A percentile compares a stretch with the other conserved stretches of the same genome.
phyloP scores from a whole-genome alignment of 140 eudicot genomes.

The Erigeron philadelphicus region DNA sequence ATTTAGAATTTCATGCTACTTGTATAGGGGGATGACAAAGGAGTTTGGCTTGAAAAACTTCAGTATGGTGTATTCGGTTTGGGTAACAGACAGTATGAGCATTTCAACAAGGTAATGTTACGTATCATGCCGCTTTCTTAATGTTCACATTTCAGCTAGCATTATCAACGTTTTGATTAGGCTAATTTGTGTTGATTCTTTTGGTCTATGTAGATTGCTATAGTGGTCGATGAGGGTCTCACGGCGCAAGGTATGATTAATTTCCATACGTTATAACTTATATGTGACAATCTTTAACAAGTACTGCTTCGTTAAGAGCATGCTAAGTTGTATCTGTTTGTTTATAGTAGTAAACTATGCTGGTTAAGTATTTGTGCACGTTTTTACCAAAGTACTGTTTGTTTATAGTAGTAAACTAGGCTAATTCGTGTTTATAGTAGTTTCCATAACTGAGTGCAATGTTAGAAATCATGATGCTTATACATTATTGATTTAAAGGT shows the following conservation, averaged over 20 bases:
- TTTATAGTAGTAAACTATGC: neutral
- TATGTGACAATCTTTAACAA: neutral
- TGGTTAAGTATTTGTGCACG: neutral
- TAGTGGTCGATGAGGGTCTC: conserved; percentile 60
- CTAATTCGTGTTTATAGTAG: too few relatives aligned
- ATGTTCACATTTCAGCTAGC: neutral
- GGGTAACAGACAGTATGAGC: conserved; percentile 96
- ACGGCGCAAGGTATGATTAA: conserved; percentile 65
- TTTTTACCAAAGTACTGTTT: too few relatives aligned
- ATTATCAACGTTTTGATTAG: conserved; percentile 14
- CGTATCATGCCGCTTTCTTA: conserved; percentile 6
- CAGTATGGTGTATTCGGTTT: conserved; percentile 85
- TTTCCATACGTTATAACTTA: conserved; percentile 10
- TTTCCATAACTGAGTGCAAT: neutral
- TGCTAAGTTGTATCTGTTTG: neutral
- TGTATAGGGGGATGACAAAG: conserved; percentile 59
- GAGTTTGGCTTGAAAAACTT: conserved; percentile 68
- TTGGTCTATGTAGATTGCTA: conserved; percentile 53
- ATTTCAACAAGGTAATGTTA: conserved; percentile 74
- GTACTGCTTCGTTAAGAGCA: neutral
- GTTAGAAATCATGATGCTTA: neutral
- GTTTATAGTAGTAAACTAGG: too few relatives aligned
- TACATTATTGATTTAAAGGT: neutral
- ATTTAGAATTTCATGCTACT: conserved; percentile 16
- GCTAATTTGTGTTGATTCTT: conserved; percentile 9